Base-by-base conservation (phyloP, 2,329 filamentous ascomycete species). In the Monosporascus sp. region DNA sequence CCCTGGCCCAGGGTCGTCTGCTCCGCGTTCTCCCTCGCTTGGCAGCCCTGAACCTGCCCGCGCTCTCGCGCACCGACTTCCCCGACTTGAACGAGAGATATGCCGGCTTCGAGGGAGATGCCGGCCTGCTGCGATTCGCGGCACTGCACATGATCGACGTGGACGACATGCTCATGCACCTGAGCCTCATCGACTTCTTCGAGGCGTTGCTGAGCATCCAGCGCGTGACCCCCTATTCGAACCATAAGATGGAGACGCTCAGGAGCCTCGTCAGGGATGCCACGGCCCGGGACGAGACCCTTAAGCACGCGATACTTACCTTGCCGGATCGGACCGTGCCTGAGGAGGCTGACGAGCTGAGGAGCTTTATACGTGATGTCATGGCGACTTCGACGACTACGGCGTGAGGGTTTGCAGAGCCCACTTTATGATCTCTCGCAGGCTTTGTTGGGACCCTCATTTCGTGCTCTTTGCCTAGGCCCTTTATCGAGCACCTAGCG, bases 151-250 rank as follows among this genome's bases (percentile, higher is more conserved):
- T 83, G 79, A 71, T 81, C 26, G 76, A 78, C 54, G 71, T 62
- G 51, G 62, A 68, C 1, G 80, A 83, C 51, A 54, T 68, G 20
- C 69, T 84, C 22, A 78, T 82, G 74, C 73, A 77, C 44, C 65
- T 78, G 7, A 78, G 58, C 51, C 69, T 82, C 20, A 65, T 79
- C n/a, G 77, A 81, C 56, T 82, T 81, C 55, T 78, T 78, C 59
- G 77, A 81, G 66, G 67, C 70, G 7, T 68, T 82, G 20, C 65
- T 82, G 28, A 76, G 72, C 49, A 68, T 78, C 37, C 72, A 80
- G 70, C 68, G 76, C 15, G 64, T 76, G 5, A 69, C 74, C 0
- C 68, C 66, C 15, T 70, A 65, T 49, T 69, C 60, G 51, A 66
- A 66, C 1, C 66, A 69, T 50, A 71, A 71, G 53, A 68, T 75